Evolutionary conservation across 306 rosid genomes (phyloP).

Genomic region (Delonix regia): DNA sequence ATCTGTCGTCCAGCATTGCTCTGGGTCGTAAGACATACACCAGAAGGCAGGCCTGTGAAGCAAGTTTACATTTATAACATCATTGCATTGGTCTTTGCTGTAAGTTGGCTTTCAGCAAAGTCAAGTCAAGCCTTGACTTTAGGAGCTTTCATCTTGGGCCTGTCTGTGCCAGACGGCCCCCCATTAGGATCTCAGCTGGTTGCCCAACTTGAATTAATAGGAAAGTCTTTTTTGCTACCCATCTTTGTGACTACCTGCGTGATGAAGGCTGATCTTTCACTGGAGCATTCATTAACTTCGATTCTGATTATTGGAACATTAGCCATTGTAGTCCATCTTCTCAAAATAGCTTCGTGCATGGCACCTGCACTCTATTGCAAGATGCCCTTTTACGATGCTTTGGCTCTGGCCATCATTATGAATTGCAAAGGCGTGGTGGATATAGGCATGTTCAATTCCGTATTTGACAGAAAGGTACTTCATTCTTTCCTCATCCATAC

Average conservation of each 20-base stretch:
- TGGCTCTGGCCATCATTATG: constrained; percentile 56
- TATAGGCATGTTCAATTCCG: neutral
- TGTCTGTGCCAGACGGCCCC: constrained; percentile 70
- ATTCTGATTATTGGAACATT: neutral
- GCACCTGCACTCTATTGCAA: constrained; percentile 34
- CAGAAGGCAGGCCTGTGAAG: constrained; percentile 58
- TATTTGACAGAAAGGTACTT: constrained; percentile 36
- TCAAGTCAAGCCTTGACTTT: constrained; percentile 37
- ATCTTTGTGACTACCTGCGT: constrained; percentile 49
- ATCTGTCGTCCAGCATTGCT: constrained; percentile 50
- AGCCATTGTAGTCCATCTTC: neutral
- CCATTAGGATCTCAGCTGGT: constrained; percentile 66
- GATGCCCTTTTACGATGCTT: constrained; percentile 53
- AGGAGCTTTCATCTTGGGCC: constrained; percentile 65
- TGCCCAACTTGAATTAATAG: constrained; percentile 47
- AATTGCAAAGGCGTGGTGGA: constrained; percentile 66
- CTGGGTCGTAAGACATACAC: constrained; percentile 54
- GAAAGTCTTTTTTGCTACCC: constrained; percentile 50
- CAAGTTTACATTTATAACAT: constrained; percentile 31
- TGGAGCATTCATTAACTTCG: accelerated
- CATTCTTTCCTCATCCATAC: neutral
- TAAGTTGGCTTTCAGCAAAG: constrained; percentile 22
- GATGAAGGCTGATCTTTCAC: constrained; percentile 45
- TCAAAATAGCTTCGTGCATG: constrained; percentile 33
- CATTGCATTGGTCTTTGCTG: constrained; percentile 34